A percentile compares a stretch with the other conserved stretches of the same genome.
These are phyloP conservation scores for Auricularia heimuer DNA, from an alignment of 768 basidiomycete species.

Conservation along the genomic window DNA sequence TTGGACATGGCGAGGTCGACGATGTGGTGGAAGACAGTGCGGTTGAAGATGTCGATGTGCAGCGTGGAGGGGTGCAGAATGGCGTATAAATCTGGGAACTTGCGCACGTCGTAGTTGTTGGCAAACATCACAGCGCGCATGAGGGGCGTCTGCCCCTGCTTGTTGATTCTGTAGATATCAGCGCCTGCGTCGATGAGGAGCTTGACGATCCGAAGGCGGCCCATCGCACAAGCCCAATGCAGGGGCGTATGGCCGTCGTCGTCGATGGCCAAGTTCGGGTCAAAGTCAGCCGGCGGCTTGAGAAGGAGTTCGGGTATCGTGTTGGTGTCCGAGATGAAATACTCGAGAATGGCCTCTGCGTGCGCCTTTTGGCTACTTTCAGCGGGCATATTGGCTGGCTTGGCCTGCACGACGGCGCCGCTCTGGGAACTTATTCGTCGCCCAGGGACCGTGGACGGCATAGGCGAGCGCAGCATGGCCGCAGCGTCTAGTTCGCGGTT, in stretches of 20 bases:
- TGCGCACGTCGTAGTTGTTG: conserved; percentile 98
- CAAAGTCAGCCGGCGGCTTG: conserved; percentile 80
- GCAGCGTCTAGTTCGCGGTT: conserved; percentile 19
- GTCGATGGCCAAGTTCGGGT: conserved; percentile 93
- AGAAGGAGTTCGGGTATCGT: conserved; percentile 83
- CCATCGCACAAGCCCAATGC: conserved; percentile 99
- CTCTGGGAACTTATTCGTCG: conserved; percentile 12
- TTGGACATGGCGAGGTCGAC: conserved; percentile 97
- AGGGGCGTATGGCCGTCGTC: conserved; percentile 95
- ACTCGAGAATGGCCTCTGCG: conserved; percentile 93
- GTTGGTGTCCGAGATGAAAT: conserved; percentile 95
- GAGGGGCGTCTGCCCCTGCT: conserved; percentile 89
- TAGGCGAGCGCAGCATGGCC: conserved; percentile 25
- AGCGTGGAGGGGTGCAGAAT: conserved; percentile 95
- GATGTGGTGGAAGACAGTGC: conserved; percentile 96
- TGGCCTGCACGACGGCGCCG: conserved; percentile 2
- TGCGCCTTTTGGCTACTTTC: conserved; percentile 30
- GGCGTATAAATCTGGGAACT: conserved; percentile 96
- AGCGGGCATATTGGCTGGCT: conserved; percentile 2
- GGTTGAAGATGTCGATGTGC: conserved; percentile 96
- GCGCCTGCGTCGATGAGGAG: conserved; percentile 87
- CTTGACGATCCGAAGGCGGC: conserved; percentile 91
- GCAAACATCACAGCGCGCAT: conserved; percentile 99
- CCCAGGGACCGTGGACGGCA: conserved; percentile 42
- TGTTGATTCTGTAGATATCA: conserved; percentile 95